Percentiles rank a stretch among this genome's conserved stretches.
Conservation (phyloP, 2,329 filamentous ascomycete species). For the Eutypa lata region DNA sequence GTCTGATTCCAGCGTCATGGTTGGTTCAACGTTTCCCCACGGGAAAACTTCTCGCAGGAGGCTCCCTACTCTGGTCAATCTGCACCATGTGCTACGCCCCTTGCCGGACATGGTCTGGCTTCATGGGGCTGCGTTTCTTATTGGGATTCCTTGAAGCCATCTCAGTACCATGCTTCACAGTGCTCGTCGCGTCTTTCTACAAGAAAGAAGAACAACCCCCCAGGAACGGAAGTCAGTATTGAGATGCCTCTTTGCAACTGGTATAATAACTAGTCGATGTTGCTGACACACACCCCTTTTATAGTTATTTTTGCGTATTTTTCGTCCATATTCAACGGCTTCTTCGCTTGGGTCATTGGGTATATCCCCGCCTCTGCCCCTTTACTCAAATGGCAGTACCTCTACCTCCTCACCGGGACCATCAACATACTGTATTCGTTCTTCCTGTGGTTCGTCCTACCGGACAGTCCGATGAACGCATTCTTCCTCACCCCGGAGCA, state of each 20-base stretch:
- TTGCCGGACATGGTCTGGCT: conserved; percentile 23
- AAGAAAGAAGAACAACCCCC: conserved; percentile 20
- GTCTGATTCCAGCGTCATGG: conserved; percentile 22
- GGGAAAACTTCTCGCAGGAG: conserved; percentile 21
- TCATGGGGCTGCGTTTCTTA: conserved; percentile 33
- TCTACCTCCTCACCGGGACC: conserved; percentile 28
- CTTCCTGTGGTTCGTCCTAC: conserved; percentile 25
- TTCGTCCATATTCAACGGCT: conserved; percentile 24
- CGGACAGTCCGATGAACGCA: conserved; percentile 35
- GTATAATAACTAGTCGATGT: too few relatives aligned
- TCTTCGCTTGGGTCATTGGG: conserved; percentile 25
- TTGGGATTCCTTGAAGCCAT: conserved; percentile 34
- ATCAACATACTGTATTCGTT: conserved; percentile 28
- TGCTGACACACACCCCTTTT: not conserved
- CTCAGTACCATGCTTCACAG: conserved; percentile 30
- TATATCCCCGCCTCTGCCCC: conserved; percentile 21
- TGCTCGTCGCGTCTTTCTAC: conserved; percentile 35
- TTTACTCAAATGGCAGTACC: conserved; percentile 22
- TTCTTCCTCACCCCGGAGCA: conserved; percentile 28
- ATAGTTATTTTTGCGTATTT: conserved; percentile 33
- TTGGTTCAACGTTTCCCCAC: conserved; percentile 25
- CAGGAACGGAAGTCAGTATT: conserved; percentile 22
- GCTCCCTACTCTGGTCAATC: conserved; percentile 27
- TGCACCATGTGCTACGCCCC: conserved; percentile 24
- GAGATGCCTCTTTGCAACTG: conserved; percentile 5